These are phyloP conservation scores for Eutrema yunnanense DNA, from an alignment of 345 rosid genomes.

Conservation along the genomic window DNA sequence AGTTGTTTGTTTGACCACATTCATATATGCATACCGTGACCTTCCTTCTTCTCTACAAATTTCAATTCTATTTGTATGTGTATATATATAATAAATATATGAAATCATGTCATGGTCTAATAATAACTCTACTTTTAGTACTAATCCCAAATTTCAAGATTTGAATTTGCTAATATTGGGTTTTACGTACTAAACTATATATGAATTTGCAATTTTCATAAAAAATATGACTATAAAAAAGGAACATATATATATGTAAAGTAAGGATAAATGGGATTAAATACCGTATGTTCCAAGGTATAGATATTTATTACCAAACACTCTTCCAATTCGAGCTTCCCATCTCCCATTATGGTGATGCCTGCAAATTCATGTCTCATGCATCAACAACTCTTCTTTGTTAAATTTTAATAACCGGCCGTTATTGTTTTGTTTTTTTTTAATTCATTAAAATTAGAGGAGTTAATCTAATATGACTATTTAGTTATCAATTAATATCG, in stretches of 20 bases:
- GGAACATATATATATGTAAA: neutral
- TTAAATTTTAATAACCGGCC: neutral
- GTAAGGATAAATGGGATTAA: neutral
- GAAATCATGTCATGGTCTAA: neutral
- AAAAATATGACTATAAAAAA: neutral
- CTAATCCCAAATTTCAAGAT: neutral
- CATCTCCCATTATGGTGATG: constrained; percentile 80
- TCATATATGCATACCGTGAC: constrained; percentile 12
- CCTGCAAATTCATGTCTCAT: constrained; percentile 34
- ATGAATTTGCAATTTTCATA: neutral
- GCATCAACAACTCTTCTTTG: neutral
- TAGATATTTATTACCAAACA: constrained; percentile 70
- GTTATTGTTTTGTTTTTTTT: neutral
- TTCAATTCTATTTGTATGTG: neutral
- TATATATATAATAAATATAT: neutral
- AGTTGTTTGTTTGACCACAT: constrained; percentile 15
- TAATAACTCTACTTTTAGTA: neutral
- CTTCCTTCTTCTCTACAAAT: neutral
- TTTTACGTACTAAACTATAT: neutral
- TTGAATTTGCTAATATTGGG: neutral
- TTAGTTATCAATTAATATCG: neutral
- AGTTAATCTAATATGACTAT: neutral
- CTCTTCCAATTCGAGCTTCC: constrained; percentile 80
- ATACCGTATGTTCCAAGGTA: constrained; percentile 69
- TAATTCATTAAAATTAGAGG: neutral